Evolutionary conservation across 1,139 yeast genomes (phyloP).

Genomic region (Meyerozyma smithsonii): DNA sequence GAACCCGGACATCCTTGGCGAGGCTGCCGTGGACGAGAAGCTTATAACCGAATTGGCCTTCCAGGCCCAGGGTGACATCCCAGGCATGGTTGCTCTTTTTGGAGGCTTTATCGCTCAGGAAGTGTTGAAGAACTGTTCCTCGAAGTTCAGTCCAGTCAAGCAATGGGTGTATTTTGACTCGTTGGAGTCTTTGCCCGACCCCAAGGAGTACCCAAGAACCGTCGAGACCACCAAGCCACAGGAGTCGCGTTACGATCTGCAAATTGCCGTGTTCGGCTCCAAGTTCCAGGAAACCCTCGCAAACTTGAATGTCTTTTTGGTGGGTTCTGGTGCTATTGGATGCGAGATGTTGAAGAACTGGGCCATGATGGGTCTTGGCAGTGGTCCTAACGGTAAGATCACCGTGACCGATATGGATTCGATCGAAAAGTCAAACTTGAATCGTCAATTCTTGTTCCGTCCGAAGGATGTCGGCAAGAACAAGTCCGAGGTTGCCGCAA

Average conservation of each 20-base stretch:
- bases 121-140: slow-evolving; percentile 89
- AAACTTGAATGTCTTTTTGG: slow-evolving; percentile 79
- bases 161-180: slow-evolving; percentile 95
- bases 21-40: slow-evolving; percentile 52
- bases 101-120: slow-evolving; percentile 98
- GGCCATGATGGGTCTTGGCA: slow-evolving; percentile 95
- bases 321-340: slow-evolving; percentile 98
- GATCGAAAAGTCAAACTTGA: slow-evolving; percentile 90
- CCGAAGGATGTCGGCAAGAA: slow-evolving; percentile 90
- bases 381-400: slow-evolving; percentile 85
- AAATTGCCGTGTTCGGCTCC: slow-evolving; percentile 89
- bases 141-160: slow-evolving; percentile 85
- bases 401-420: slow-evolving; percentile 89
- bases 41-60: slow-evolving; percentile 68
- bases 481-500: slow-evolving; percentile 88
- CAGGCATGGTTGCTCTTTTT: slow-evolving; percentile 82
- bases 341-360: slow-evolving; percentile 98
- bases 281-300: slow-evolving; percentile 69
- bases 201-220: slow-evolving; percentile 53
- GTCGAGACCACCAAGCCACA: slow-evolving; percentile 71
- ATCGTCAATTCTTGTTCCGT: slow-evolving; percentile 93
- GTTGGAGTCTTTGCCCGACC: slow-evolving; percentile 77
- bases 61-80: slow-evolving; percentile 89
- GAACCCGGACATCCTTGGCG: slow-evolving; percentile 54
- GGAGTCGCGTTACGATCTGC: slow-evolving; percentile 83